These are phyloP conservation scores for Podospora anserina DNA, from an alignment of 495 filamentous ascomycete species.

Conservation along the genomic window DNA sequence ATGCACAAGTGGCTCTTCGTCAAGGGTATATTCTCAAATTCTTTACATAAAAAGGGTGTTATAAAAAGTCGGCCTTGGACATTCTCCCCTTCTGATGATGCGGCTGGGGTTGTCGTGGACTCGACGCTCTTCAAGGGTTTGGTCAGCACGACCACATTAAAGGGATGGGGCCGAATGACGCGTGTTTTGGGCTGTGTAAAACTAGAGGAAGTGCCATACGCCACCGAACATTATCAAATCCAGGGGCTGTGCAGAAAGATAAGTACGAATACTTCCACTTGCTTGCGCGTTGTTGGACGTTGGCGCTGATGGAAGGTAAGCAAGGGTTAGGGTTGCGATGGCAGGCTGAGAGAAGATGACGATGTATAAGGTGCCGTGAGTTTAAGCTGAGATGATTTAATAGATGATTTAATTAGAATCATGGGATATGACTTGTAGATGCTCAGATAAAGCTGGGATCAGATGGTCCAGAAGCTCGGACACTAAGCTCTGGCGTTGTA, in stretches of 20 bases:
- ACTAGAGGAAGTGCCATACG: not conserved
- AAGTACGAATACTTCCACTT: not conserved
- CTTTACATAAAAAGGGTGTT: not conserved
- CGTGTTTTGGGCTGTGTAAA: not conserved
- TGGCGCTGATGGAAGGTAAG: not conserved
- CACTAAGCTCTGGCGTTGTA: too few species aligned
- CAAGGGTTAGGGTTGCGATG: not conserved
- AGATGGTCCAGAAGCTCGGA: too few species aligned
- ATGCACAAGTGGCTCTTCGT: not conserved
- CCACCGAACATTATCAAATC: not conserved
- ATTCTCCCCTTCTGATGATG: too few species aligned
- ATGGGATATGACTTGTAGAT: too few species aligned
- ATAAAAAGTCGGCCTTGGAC: too few species aligned
- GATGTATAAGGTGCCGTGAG: too few species aligned
- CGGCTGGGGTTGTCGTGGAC: not conserved
- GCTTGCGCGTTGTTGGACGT: not conserved
- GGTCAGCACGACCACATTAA: not conserved
- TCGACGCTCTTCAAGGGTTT: not conserved
- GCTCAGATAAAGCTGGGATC: too few species aligned
- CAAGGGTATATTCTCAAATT: not conserved
- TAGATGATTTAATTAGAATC: too few species aligned
- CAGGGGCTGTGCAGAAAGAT: not conserved
- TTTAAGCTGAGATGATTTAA: too few species aligned
- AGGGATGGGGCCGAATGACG: not conserved
- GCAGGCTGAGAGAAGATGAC: too few species aligned